phyloP scores from a whole-genome alignment of 768 basidiomycete species.

The Leccinum olivaceopallidum region DNA sequence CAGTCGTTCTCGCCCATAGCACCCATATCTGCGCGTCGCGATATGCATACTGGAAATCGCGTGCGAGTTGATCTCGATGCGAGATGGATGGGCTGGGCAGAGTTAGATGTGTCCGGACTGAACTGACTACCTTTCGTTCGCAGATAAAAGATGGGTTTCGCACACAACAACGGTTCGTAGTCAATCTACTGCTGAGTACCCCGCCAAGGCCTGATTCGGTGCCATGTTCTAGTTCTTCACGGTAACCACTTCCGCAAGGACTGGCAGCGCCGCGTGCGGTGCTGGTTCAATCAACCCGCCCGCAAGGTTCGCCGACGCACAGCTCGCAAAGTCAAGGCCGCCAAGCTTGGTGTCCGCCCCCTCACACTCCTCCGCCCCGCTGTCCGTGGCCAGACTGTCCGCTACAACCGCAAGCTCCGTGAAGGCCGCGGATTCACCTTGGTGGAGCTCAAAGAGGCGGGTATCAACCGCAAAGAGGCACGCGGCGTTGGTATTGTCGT shows the following conservation, averaged over 20 bases:
- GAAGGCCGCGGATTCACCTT: slow-evolving; percentile 97
- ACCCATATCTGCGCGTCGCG: neutral
- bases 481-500: slow-evolving; percentile 91
- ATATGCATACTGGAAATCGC: slow-evolving; percentile 1
- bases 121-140: slow-evolving; percentile 16
- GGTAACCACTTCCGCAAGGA: slow-evolving; percentile 98
- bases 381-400: slow-evolving; percentile 93
- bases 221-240: slow-evolving; percentile 66
- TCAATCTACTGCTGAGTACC: slow-evolving; percentile 29
- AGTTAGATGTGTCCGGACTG: slow-evolving; percentile 21
- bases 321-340: slow-evolving; percentile 90
- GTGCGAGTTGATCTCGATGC: neutral
- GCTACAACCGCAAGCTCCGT: slow-evolving; percentile 97
- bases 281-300: slow-evolving; percentile 99
- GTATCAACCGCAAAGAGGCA: slow-evolving; percentile 92
- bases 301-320: slow-evolving; percentile 94
- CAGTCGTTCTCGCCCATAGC: slow-evolving; percentile 1
- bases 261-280: slow-evolving; percentile 95
- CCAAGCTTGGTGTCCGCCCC: slow-evolving; percentile 89
- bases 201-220: slow-evolving; percentile 10
- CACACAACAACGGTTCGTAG: slow-evolving; percentile 36
- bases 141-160: slow-evolving; percentile 39
- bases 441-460: slow-evolving; percentile 93
- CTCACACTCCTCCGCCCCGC: slow-evolving; percentile 92
- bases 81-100: slow-evolving; percentile 24